phyloP scores from a whole-genome alignment of 2,329 filamentous ascomycete genomes.

The Epichloe coenophiala region DNA sequence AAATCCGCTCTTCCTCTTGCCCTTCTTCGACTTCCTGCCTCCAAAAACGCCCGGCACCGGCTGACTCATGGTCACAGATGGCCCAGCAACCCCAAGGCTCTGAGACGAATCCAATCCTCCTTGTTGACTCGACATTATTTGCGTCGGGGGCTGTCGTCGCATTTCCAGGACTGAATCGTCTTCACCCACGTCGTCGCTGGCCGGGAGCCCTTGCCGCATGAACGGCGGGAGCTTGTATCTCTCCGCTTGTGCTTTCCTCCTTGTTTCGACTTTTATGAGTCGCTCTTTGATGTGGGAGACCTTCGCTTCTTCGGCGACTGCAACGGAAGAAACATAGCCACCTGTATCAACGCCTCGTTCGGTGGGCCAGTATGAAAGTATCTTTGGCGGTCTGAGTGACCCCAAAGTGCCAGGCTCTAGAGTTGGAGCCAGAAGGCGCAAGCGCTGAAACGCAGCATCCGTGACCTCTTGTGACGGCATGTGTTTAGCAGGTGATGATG shows the following conservation, averaged over 20 bases:
- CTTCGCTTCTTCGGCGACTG: conserved; percentile 20
- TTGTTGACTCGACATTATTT: conserved; percentile 24
- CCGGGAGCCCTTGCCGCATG: conserved; percentile 13
- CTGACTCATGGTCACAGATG: conserved; percentile 31
- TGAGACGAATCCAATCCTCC: conserved; percentile 21
- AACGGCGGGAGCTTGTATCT: conserved; percentile 19
- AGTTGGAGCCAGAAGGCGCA: conserved; percentile 21
- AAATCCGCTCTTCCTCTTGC: conserved; percentile 29
- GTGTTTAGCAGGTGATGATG: conserved; percentile 6
- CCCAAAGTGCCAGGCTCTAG: conserved; percentile 14
- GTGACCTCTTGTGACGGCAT: conserved; percentile 3
- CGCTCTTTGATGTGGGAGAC: conserved; percentile 22
- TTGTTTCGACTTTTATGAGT: conserved; percentile 19
- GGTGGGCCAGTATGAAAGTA: conserved; percentile 26
- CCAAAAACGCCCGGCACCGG: conserved; percentile 32
- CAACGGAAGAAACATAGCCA: conserved; percentile 26
- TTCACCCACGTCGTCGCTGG: conserved; percentile 3
- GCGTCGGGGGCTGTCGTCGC: conserved; percentile 10
- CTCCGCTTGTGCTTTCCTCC: conserved; percentile 20
- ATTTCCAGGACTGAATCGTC: conserved; percentile 6
- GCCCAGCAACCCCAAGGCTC: conserved; percentile 14
- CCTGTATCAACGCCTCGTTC: conserved; percentile 21
- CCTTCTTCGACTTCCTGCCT: conserved; percentile 29
- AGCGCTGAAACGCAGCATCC: conserved; percentile 20
- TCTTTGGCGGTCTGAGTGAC: conserved; percentile 13